phyloP scores from a whole-genome alignment of 2,329 filamentous ascomycete genomes.

The Hypoxylon sp. region DNA sequence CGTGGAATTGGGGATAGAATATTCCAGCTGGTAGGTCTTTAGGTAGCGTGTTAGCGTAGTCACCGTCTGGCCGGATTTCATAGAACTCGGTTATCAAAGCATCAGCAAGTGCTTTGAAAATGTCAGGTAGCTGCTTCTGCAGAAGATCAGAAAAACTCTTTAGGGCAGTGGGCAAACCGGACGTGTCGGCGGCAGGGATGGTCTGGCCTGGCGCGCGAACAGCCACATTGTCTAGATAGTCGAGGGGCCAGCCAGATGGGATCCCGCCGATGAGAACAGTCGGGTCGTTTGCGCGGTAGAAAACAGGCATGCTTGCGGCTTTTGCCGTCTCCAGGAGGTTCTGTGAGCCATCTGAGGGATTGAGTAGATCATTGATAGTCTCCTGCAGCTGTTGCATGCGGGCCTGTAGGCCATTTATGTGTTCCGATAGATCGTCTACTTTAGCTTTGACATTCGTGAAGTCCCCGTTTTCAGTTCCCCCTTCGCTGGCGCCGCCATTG shows the following conservation, averaged over 20 bases:
- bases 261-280: conserved; percentile 58
- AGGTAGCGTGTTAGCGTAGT: too few relatives aligned
- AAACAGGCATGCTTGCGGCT: conserved; percentile 41
- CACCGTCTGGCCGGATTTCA: too few relatives aligned
- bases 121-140: too few relatives aligned
- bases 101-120: too few relatives aligned
- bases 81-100: too few relatives aligned
- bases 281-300: conserved; percentile 55
- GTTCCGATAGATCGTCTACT: neutral
- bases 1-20: conserved; percentile 13
- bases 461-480: neutral
- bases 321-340: neutral
- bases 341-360: neutral
- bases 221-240: conserved; percentile 53
- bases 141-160: too few relatives aligned
- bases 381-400: neutral
- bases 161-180: too few relatives aligned
- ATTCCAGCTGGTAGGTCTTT: neutral
- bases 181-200: too few relatives aligned
- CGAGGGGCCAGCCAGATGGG: conserved; percentile 57
- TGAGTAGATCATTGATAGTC: neutral
- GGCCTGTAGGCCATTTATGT: neutral
- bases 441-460: neutral
- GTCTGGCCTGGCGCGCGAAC: conserved; percentile 34
- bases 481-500: neutral